Evolutionary conservation across 345 rosid species (phyloP).

Genomic region (Linum usitatissimum): DNA sequence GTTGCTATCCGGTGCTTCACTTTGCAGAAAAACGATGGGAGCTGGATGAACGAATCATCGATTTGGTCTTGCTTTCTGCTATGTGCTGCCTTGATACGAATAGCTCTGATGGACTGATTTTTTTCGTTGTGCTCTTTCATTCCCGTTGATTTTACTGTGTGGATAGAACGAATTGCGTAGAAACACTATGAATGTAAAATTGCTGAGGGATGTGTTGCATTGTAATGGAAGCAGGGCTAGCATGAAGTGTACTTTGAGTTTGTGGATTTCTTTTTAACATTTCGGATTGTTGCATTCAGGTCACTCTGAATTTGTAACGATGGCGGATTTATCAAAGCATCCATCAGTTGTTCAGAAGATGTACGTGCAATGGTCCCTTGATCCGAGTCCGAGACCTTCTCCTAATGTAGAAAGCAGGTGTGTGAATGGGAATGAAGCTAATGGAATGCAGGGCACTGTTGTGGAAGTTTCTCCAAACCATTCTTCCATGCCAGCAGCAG

Average conservation of each 20-base stretch:
- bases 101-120: too few species aligned
- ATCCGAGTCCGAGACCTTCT: neutral
- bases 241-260: too few species aligned
- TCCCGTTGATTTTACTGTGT: too few species aligned
- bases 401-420: neutral
- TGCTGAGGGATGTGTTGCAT: too few species aligned
- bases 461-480: neutral
- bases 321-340: conserved; percentile 4
- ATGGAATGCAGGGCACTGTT: conserved; percentile 1
- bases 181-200: too few species aligned
- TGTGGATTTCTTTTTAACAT: neutral
- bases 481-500: conserved; percentile 15
- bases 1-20: neutral
- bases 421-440: neutral
- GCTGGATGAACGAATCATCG: too few species aligned
- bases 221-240: too few species aligned
- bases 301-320: neutral
- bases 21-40: too few species aligned
- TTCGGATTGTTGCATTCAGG: neutral
- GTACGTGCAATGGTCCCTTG: neutral
- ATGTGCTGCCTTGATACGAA: neutral
- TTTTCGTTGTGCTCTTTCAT: too few species aligned
- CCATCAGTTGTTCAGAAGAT: neutral
- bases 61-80: neutral
- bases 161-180: too few species aligned